Evolutionary conservation across 768 basidiomycete genomes (phyloP).

Genomic region (Cubamyces sp.): DNA sequence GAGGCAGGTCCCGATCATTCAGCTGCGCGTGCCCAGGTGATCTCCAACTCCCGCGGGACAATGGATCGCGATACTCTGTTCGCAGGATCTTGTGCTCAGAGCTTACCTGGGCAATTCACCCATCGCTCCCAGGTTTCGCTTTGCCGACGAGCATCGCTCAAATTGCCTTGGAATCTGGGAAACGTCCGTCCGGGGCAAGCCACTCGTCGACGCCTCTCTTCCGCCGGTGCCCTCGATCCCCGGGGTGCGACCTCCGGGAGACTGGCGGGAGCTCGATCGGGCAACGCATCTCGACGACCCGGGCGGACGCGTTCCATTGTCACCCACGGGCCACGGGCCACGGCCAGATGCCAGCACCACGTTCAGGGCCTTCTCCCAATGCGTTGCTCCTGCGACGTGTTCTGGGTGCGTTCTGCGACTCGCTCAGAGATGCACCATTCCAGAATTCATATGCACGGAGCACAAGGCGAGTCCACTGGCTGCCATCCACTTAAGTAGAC

Average conservation of each 20-base stretch:
- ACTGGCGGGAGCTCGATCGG: neutral
- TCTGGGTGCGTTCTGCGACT: conserved; percentile 10
- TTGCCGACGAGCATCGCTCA: neutral
- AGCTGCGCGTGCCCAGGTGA: neutral
- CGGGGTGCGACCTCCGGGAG: neutral
- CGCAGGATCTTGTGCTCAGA: neutral
- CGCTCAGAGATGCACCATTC: conserved; percentile 9
- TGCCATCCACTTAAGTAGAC: conserved; percentile 1
- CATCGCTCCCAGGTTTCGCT: neutral
- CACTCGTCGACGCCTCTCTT: neutral
- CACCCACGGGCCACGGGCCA: too few species aligned
- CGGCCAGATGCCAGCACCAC: neutral
- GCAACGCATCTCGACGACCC: neutral
- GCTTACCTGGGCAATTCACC: neutral
- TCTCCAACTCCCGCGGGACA: neutral
- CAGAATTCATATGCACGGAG: neutral
- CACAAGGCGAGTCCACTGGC: neutral
- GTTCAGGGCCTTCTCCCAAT: neutral
- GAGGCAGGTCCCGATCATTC: neutral
- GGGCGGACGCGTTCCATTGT: neutral
- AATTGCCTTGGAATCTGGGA: neutral
- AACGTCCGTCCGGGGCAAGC: neutral
- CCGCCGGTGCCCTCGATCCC: neutral
- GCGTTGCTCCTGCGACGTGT: neutral
- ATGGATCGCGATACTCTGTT: neutral